phyloP scores from a whole-genome alignment of 495 filamentous ascomycete species.

The Penicillium fimorum region DNA sequence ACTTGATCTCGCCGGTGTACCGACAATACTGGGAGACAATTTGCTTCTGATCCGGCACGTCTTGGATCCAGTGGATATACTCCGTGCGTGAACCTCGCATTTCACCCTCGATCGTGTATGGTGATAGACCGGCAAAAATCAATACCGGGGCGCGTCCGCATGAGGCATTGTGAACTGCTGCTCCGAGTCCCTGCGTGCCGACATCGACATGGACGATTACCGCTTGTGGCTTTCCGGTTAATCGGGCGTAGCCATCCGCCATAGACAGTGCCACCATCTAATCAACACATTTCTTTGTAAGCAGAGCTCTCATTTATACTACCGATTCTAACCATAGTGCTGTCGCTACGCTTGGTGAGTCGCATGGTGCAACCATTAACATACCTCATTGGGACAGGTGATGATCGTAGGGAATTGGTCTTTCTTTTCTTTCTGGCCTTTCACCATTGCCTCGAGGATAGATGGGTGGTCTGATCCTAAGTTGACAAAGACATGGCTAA shows the following conservation, averaged over 20 bases:
- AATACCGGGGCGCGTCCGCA: constrained; percentile 83
- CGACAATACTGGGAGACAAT: constrained; percentile 92
- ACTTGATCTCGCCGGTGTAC: constrained; percentile 88
- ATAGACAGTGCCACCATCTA: constrained; percentile 98
- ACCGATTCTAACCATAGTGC: constrained; percentile 1
- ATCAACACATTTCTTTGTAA: constrained; percentile 33
- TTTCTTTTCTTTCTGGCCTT: constrained; percentile 66
- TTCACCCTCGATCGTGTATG: constrained; percentile 89
- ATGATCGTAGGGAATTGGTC: constrained; percentile 80
- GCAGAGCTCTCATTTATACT: constrained; percentile 1
- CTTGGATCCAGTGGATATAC: constrained; percentile 98
- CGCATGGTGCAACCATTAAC: constrained; percentile 8
- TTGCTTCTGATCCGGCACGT: constrained; percentile 91
- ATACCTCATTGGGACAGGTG: constrained; percentile 84
- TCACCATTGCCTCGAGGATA: constrained; percentile 95
- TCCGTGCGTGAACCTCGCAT: constrained; percentile 84
- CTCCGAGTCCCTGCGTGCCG: constrained; percentile 86
- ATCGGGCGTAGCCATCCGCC: constrained; percentile 90
- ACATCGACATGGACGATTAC: constrained; percentile 97
- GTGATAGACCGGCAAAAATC: constrained; percentile 87
- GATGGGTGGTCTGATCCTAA: constrained; percentile 91
- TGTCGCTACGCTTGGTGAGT: background rate
- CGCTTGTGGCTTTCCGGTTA: constrained; percentile 81
- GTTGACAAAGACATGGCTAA: constrained; percentile 91
- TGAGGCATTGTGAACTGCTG: constrained; percentile 88